Base-by-base conservation (phyloP, 805 yeast species). In the Saturnispora diversa region DNA sequence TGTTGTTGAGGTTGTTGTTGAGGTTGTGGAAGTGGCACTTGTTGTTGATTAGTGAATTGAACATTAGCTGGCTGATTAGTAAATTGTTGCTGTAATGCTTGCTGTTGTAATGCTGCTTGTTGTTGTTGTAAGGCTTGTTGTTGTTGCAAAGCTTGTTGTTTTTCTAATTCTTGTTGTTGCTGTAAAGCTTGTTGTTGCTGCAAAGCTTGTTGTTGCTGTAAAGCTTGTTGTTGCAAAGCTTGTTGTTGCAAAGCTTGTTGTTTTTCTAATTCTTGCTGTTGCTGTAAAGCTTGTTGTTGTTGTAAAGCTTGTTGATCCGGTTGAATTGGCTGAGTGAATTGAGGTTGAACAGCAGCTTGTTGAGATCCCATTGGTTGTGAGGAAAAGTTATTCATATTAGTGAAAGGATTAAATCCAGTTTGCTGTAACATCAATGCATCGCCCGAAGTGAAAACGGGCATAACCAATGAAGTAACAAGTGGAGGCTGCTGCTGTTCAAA, bases 351-450 rank as follows among this genome's bases (percentile, higher is more conserved):
- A 7, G 22, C 16, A 21, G 22, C 21, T 10, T 33, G 39, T 4
- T 15, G 23, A 30, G 40, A 39, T n/a, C n/a, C n/a, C n/a, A n/a
- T n/a, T n/a, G n/a, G n/a, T n/a, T n/a, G n/a, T n/a, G n/a, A n/a
- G n/a, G n/a, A n/a, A n/a, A n/a, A n/a, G n/a, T n/a, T n/a, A n/a
- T n/a, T n/a, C n/a, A n/a, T n/a, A 35, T 45, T 45, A 8, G 40
- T 26, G 31, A 46, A 46, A 20, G 49, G 47, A 20, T 46, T 44
- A 16, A 45, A 46, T 2, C 49, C 50, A n/a, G 50, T 48, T 10
- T 13, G 35, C 16, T 32, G 35, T 8, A 32, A 32, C 17, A 20
- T 8, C 7, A 31, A 21, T 10, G n/a, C 6, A 31, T 16, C 23
- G 19, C 9, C 19, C 23, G 9, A n/a, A n/a, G n/a, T n/a, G 16